Percentiles rank a stretch among this genome's conserved stretches.
Conservation (phyloP, 2,329 filamentous ascomycete species). For the Aspergillus intermedius region DNA sequence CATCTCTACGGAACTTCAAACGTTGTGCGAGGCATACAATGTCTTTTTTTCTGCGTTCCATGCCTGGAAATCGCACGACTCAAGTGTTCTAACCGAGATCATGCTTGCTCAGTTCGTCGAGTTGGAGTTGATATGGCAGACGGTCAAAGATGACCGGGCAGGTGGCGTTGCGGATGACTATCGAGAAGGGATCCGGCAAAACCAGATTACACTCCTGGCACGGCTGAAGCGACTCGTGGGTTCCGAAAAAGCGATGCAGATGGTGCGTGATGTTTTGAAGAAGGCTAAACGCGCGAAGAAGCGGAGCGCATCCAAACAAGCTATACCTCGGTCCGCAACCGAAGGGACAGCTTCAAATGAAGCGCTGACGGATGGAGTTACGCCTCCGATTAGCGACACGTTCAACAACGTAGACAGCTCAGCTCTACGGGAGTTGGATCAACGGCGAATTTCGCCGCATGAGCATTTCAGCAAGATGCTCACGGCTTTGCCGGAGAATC, state of each 20-base stretch:
- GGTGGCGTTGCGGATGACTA: constrained; percentile 60
- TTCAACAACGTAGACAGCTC: constrained; percentile 32
- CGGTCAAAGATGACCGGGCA: constrained; percentile 56
- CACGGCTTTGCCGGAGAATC: constrained; percentile 55
- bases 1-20: constrained; percentile 43
- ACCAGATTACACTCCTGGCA: constrained; percentile 57
- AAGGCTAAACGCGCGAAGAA: constrained; percentile 51
- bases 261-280: constrained; percentile 55
- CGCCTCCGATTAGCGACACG: constrained; percentile 35
- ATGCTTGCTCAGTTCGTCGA: constrained; percentile 63
- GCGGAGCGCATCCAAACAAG: constrained; percentile 48
- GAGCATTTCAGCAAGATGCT: constrained; percentile 48
- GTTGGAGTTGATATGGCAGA: constrained; percentile 61
- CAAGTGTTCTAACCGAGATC: constrained; percentile 56
- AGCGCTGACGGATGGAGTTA: constrained; percentile 30
- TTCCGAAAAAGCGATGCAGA: constrained; percentile 52
- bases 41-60: constrained; percentile 58
- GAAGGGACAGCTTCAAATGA: constrained; percentile 25
- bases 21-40: constrained; percentile 51
- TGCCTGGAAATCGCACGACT: constrained; percentile 60
- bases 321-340: constrained; percentile 51
- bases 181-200: constrained; percentile 58
- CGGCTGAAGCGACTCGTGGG: constrained; percentile 58
- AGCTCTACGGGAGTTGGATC: constrained; percentile 29
- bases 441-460: constrained; percentile 29